A percentile compares a stretch with the other conserved stretches of the same genome.
These are phyloP conservation scores for Chaetothyriales sp. DNA, from an alignment of 2,329 filamentous ascomycete genomes.

Conservation along the genomic window DNA sequence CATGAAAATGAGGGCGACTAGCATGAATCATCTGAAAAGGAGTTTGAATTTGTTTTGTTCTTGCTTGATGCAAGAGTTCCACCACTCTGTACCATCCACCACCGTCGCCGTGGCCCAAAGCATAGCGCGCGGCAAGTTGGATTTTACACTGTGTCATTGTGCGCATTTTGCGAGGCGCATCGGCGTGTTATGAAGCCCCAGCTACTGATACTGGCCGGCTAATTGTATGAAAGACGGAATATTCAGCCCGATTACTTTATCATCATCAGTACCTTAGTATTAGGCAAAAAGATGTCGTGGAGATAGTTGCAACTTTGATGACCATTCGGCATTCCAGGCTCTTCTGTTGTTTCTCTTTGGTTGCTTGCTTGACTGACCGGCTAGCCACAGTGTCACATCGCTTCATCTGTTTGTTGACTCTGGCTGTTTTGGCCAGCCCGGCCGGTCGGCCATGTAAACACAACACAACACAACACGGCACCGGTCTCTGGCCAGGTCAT, in stretches of 20 bases:
- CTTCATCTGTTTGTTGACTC: no score
- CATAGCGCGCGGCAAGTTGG: background rate
- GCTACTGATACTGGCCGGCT: background rate
- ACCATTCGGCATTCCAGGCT: background rate
- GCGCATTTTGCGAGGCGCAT: background rate
- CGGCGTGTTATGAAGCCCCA: background rate
- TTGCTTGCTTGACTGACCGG: no score
- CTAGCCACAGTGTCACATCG: no score
- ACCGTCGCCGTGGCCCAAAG: background rate
- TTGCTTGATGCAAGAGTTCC: conserved; percentile 1
- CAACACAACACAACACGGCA: background rate
- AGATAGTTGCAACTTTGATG: background rate
- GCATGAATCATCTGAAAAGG: background rate
- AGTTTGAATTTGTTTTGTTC: background rate
- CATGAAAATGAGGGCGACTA: background rate
- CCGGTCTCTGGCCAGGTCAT: background rate
- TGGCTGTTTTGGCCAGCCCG: no score
- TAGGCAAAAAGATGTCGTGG: background rate
- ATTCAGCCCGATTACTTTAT: background rate
- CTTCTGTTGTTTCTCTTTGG: background rate
- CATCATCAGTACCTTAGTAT: background rate
- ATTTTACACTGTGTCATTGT: background rate
- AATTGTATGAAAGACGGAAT: background rate
- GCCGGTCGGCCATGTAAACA: background rate
- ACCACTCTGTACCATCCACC: background rate